Conservation (phyloP, 768 basidiomycete species). For the Lactarius trivialis region DNA sequence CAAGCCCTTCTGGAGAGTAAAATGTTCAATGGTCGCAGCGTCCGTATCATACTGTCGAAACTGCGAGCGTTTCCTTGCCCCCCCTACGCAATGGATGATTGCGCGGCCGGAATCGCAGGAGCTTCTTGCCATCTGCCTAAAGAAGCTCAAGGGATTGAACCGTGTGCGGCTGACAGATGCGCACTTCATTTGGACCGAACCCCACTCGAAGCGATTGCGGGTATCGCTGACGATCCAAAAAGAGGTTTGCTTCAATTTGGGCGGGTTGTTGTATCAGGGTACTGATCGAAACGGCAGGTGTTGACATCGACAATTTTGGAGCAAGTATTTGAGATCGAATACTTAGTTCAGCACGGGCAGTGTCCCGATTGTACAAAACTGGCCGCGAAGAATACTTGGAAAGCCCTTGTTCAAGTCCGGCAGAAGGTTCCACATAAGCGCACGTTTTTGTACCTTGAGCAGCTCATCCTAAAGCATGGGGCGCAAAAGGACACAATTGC, state of each 20-base stretch:
- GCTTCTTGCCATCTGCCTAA: slow-evolving; percentile 87
- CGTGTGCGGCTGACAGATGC: slow-evolving; percentile 98
- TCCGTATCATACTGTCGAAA: slow-evolving; percentile 91
- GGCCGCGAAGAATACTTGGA: slow-evolving; percentile 99
- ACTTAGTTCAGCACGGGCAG: slow-evolving; percentile 90
- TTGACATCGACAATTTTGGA: slow-evolving; percentile 93
- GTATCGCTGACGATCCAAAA: slow-evolving; percentile 97
- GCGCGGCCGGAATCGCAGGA: slow-evolving; percentile 89
- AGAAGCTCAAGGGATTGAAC: slow-evolving; percentile 88
- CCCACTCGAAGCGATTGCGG: slow-evolving; percentile 88
- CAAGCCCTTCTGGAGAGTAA: background rate
- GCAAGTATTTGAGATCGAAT: slow-evolving; percentile 95
- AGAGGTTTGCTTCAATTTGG: slow-evolving; percentile 49
- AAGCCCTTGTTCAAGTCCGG: slow-evolving; percentile 95
- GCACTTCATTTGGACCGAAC: slow-evolving; percentile 99
- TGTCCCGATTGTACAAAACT: slow-evolving; percentile 91
- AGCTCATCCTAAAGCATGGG: slow-evolving; percentile 92
- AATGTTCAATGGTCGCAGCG: slow-evolving; percentile 37
- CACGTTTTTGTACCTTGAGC: slow-evolving; percentile 95
- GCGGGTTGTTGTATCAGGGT: background rate
- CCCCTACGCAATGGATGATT: slow-evolving; percentile 80
- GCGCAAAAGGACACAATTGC: slow-evolving; percentile 95
- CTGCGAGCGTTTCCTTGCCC: slow-evolving; percentile 92
- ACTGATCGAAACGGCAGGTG: slow-evolving; percentile 43
- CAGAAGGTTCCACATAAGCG: slow-evolving; percentile 98